phyloP scores from a whole-genome alignment of 768 basidiomycete genomes.

The Hypholoma fasciculare region DNA sequence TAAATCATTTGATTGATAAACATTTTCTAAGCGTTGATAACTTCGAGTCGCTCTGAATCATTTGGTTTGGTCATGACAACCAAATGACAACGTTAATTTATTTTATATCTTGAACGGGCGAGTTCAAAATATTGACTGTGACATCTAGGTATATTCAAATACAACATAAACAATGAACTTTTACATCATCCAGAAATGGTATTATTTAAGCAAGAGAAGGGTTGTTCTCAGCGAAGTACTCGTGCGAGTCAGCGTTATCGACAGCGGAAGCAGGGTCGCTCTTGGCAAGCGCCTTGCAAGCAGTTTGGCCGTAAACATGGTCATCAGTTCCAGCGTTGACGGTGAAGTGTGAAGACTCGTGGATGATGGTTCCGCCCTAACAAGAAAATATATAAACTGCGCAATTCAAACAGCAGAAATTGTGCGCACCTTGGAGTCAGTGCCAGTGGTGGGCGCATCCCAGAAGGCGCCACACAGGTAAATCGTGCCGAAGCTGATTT shows the following conservation, averaged over 20 bases:
- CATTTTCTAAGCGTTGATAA: too few relatives aligned
- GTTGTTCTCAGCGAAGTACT: conserved; percentile 52
- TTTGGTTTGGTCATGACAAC: too few relatives aligned
- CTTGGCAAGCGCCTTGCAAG: conserved; percentile 40
- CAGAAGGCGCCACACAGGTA: conserved; percentile 50
- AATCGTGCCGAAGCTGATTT: conserved; percentile 34
- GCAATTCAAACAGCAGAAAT: not conserved
- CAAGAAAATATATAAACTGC: not conserved
- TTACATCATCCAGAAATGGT: not conserved
- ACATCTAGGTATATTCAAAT: too few relatives aligned
- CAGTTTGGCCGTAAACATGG: conserved; percentile 44
- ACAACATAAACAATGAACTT: not conserved
- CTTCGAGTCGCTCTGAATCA: too few relatives aligned
- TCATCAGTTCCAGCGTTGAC: conserved; percentile 44
- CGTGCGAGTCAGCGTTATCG: conserved; percentile 44
- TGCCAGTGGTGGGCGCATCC: conserved; percentile 42
- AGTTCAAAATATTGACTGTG: too few relatives aligned
- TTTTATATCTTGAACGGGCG: too few relatives aligned
- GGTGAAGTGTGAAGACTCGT: conserved; percentile 48
- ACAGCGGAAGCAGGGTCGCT: conserved; percentile 38
- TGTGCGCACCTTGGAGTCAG: conserved; percentile 38
- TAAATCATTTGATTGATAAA: too few relatives aligned
- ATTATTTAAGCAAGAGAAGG: conserved; percentile 32
- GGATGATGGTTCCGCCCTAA: conserved; percentile 35
- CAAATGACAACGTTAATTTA: too few relatives aligned